Evolutionary conservation across 2,329 filamentous ascomycete species (phyloP).

Genomic region (Fusarium subtropicale): DNA sequence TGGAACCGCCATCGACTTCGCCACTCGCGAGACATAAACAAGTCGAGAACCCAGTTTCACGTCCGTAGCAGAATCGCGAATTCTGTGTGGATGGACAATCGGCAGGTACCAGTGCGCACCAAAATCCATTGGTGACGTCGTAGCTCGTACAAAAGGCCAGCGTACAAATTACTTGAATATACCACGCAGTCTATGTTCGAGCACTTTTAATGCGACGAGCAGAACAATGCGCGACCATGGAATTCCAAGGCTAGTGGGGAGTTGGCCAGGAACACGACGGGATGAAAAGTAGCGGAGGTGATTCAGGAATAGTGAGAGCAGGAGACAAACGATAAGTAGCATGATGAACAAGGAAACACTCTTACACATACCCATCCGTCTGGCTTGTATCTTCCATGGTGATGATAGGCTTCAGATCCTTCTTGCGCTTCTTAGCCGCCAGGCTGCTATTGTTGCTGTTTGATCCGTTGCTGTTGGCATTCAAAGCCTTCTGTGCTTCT

Average conservation of each 20-base stretch:
- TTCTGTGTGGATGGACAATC: conserved; percentile 8
- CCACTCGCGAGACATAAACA: conserved; percentile 6
- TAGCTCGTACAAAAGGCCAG: conserved; percentile 8
- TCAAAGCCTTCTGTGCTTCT: conserved; percentile 49
- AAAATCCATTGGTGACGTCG: conserved; percentile 8
- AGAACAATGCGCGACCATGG: not conserved
- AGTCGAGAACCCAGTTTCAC: not conserved
- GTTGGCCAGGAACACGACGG: not conserved
- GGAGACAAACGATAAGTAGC: not conserved
- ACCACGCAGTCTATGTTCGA: conserved; percentile 1
- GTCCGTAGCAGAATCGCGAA: not conserved
- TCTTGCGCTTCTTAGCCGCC: conserved; percentile 76
- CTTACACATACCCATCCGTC: conserved; percentile 52
- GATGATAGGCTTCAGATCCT: conserved; percentile 82
- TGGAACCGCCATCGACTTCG: conserved; percentile 15
- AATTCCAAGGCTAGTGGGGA: not conserved
- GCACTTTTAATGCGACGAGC: not conserved
- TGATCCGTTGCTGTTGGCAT: conserved; percentile 47
- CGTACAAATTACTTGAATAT: conserved; percentile 2
- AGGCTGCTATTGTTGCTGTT: conserved; percentile 45
- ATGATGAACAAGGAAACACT: conserved; percentile 7
- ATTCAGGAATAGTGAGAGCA: not conserved
- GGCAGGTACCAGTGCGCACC: conserved; percentile 11
- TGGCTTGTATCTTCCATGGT: conserved; percentile 68
- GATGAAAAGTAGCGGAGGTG: not conserved